Evolutionary conservation across 371 early-diverging fungal species (phyloP).

Genomic region (Rhizopus stolonifer): DNA sequence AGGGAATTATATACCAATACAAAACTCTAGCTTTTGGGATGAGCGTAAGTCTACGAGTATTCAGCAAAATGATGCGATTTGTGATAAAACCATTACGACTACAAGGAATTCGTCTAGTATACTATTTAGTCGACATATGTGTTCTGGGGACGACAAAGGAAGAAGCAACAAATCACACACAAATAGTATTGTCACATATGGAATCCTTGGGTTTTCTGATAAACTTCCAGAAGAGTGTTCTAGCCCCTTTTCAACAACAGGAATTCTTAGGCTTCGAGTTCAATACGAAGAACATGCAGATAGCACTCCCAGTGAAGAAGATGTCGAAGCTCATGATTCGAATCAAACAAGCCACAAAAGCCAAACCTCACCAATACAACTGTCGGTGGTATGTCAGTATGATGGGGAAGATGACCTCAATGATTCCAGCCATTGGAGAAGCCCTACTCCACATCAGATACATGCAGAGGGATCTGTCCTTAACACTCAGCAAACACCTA

Average conservation of each 20-base stretch:
- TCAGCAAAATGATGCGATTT: conserved; percentile 3
- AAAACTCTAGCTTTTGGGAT: conserved; percentile 4
- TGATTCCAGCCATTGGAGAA: too few species aligned
- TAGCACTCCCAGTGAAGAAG: conserved; percentile 3
- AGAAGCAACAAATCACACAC: not conserved
- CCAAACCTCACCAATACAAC: not conserved
- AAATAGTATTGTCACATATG: conserved; percentile 1
- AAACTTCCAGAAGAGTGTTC: conserved; percentile 8
- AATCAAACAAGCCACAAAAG: conserved; percentile 3
- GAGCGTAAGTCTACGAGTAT: not conserved
- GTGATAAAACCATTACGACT: not conserved
- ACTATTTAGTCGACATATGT: conserved; percentile 4
- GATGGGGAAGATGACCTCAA: conserved; percentile 14
- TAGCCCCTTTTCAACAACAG: conserved; percentile 8
- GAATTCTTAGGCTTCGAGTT: conserved; percentile 13
- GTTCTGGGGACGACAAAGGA: conserved; percentile 1
- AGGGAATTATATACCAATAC: conserved; percentile 5
- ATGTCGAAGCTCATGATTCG: not conserved
- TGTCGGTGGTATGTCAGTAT: conserved; percentile 9
- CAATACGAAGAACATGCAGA: conserved; percentile 8
- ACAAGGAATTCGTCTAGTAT: conserved; percentile 3
- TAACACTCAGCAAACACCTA: not conserved
- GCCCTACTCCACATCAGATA: conserved; percentile 7
- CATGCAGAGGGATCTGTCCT: conserved; percentile 9
- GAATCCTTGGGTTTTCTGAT: conserved; percentile 9